Percentiles rank a stretch among this genome's conserved stretches.
phyloP scores from a whole-genome alignment of 2,329 filamentous ascomycete species.

The Colletotrichum caudatum region DNA sequence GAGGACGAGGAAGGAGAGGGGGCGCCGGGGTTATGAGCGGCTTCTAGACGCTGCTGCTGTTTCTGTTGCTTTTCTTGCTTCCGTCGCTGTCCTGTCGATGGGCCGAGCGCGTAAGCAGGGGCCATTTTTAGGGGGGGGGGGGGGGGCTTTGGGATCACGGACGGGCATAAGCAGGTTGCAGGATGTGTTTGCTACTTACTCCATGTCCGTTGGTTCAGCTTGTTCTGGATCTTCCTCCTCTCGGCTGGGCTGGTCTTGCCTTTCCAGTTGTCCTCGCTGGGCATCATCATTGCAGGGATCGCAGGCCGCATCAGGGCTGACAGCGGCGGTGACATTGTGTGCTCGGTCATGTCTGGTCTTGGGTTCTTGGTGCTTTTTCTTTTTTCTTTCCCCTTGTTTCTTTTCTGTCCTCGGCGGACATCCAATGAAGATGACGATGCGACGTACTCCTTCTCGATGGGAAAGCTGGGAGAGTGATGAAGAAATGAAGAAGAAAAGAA shows the following conservation, averaged over 20 bases:
- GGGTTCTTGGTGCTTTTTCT: neutral
- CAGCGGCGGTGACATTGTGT: neutral
- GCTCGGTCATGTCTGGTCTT: constrained; percentile 9
- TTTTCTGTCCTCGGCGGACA: neutral
- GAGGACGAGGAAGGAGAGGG: neutral
- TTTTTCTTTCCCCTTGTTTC: neutral
- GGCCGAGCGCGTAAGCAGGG: neutral
- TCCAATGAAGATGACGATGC: neutral
- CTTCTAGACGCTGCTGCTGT: constrained; percentile 19
- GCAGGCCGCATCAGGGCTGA: constrained; percentile 12
- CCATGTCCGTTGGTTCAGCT: constrained; percentile 37
- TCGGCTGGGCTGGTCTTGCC: constrained; percentile 47
- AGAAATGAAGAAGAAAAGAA: neutral
- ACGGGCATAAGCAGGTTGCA: constrained; percentile 32
- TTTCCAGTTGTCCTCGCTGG: constrained; percentile 49
- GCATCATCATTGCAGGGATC: constrained; percentile 1
- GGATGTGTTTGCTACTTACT: constrained; percentile 32
- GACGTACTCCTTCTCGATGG: neutral
- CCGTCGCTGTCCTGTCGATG: constrained; percentile 24
- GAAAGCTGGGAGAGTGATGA: neutral
- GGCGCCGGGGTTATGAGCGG: neutral
- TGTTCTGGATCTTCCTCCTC: constrained; percentile 40
- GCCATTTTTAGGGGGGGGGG: neutral
- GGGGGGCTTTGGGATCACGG: neutral
- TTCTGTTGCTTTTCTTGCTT: constrained; percentile 18